Conservation (phyloP, 257 asterid genomes). For the Ophiorrhiza pumila region DNA sequence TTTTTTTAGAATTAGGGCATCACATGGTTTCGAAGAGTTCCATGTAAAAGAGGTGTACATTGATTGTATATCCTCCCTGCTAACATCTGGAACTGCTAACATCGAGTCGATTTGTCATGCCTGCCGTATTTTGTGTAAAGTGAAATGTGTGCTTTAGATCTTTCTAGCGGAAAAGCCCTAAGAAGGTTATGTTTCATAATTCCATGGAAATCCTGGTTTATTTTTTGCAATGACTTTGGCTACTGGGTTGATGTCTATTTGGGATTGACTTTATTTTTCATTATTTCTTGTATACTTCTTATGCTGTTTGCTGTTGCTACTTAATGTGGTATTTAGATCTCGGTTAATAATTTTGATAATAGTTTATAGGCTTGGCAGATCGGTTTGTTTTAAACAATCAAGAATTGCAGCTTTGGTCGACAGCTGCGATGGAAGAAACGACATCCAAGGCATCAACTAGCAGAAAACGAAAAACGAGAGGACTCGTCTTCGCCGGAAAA, state of each 20-base stretch:
- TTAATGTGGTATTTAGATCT: neutral
- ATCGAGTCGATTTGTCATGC: neutral
- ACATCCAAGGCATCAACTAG: conserved; percentile 44
- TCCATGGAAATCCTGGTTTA: neutral
- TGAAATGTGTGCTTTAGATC: neutral
- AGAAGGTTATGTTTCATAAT: neutral
- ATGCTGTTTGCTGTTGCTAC: neutral
- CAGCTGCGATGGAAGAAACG: conserved; percentile 10
- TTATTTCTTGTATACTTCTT: neutral
- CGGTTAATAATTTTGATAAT: neutral
- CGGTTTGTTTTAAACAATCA: neutral
- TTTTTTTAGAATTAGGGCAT: neutral
- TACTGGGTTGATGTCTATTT: neutral
- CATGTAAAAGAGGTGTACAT: neutral
- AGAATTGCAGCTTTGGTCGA: no score
- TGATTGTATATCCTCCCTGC: neutral
- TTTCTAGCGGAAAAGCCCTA: neutral
- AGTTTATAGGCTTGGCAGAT: neutral
- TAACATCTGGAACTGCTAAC: neutral
- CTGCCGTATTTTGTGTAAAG: neutral
- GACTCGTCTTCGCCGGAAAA: conserved; percentile 27
- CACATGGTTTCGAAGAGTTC: neutral
- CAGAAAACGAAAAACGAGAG: conserved; percentile 62
- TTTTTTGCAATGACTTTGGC: neutral
- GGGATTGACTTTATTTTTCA: neutral